These are phyloP conservation scores for Sclerotinia nivalis DNA, from an alignment of 2,329 filamentous ascomycete species.

Conservation along the genomic window DNA sequence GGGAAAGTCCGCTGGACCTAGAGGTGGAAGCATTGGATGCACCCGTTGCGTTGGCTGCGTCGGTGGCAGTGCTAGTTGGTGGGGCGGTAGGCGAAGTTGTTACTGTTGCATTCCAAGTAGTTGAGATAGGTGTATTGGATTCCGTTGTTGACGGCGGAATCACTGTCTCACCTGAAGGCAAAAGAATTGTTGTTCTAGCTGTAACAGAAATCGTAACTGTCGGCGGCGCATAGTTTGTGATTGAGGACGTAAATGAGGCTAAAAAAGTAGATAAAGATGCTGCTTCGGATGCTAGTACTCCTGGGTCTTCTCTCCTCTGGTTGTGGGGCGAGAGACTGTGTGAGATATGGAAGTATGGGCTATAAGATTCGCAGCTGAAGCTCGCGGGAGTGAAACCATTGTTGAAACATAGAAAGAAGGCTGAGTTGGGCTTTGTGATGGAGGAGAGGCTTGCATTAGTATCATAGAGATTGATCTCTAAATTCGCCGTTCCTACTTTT, in stretches of 20 bases:
- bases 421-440: slow-evolving; percentile 1
- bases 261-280: not conserved
- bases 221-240: not conserved
- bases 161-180: not conserved
- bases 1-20: slow-evolving; percentile 3
- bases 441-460: not conserved
- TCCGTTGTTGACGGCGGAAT: not conserved
- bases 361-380: slow-evolving; percentile 5
- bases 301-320: not conserved
- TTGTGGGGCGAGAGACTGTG: not conserved
- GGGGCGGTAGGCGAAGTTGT: not conserved
- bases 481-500: not conserved
- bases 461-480: not conserved
- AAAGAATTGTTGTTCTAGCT: not conserved
- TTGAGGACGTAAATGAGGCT: not conserved
- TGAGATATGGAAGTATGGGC: slow-evolving; percentile 3
- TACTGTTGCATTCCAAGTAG: not conserved
- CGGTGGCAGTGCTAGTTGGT: not conserved
- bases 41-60: not conserved
- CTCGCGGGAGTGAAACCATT: not conserved
- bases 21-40: not conserved
- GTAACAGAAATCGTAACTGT: not conserved
- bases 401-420: slow-evolving; percentile 6
- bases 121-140: not conserved
- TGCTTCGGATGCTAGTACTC: not conserved